Conservation (phyloP, 2,329 filamentous ascomycete genomes). For the Xylariaceae sp. region DNA sequence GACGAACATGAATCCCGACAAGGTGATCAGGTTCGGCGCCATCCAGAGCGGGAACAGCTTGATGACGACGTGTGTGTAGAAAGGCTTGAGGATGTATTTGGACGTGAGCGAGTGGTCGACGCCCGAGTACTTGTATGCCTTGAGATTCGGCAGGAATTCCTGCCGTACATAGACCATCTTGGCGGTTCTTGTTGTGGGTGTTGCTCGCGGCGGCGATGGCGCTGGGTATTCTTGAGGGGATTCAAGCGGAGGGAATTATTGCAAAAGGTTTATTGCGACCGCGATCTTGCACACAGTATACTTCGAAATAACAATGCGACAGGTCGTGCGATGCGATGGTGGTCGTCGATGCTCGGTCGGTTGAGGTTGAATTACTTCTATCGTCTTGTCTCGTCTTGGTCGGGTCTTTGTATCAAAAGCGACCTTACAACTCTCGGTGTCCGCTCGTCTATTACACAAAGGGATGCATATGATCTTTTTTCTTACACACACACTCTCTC, state of each 20-base stretch:
- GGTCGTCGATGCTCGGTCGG: not conserved
- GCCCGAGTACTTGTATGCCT: slow-evolving; percentile 90
- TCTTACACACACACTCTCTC: too few species aligned
- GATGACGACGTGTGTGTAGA: slow-evolving; percentile 94
- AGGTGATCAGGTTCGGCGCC: slow-evolving; percentile 84
- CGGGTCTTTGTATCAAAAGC: not conserved
- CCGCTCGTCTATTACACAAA: not conserved
- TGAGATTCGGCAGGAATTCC: slow-evolving; percentile 80
- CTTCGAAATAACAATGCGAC: too few species aligned
- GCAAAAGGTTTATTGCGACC: too few species aligned
- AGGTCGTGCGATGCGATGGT: too few species aligned
- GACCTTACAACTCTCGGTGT: not conserved
- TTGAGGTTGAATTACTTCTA: not conserved
- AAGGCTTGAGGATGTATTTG: slow-evolving; percentile 93
- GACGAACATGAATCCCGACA: slow-evolving; percentile 87
- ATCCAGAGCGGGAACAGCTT: slow-evolving; percentile 92
- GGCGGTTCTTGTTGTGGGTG: slow-evolving; percentile 11
- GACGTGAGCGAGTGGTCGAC: slow-evolving; percentile 89
- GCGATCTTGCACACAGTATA: too few species aligned
- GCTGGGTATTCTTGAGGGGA: too few species aligned
- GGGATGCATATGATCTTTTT: not conserved
- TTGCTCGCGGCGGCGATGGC: too few species aligned
- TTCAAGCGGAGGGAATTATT: too few species aligned
- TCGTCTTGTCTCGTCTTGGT: not conserved
- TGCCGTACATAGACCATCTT: slow-evolving; percentile 93